Conservation (phyloP, 257 asterid genomes). For the Phtheirospermum japonicum region DNA sequence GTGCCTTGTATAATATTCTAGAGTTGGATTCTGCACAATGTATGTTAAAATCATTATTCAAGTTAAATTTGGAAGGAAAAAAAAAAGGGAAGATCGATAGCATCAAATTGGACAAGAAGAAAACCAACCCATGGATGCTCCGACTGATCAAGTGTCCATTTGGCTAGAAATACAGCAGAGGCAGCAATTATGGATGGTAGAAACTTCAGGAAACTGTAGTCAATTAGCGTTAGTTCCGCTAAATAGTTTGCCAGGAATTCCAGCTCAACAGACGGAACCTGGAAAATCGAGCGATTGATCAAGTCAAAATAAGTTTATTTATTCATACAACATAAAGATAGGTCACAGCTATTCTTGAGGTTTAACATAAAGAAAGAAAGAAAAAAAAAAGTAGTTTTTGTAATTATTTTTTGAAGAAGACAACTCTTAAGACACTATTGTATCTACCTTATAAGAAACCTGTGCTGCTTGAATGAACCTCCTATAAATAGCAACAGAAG, state of each 20-base stretch:
- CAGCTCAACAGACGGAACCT: slow-evolving; percentile 91
- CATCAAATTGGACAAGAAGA: slow-evolving; percentile 29
- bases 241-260: slow-evolving; percentile 91
- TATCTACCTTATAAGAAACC: slow-evolving; percentile 62
- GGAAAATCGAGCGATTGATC: slow-evolving; percentile 31
- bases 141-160: slow-evolving; percentile 97
- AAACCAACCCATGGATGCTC: slow-evolving; percentile 88
- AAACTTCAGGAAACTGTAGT: slow-evolving; percentile 75
- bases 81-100: not conserved
- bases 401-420: not conserved
- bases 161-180: slow-evolving; percentile 87
- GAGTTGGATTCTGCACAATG: slow-evolving; percentile 72
- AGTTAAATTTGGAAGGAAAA: not conserved
- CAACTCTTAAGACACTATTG: not conserved
- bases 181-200: slow-evolving; percentile 94
- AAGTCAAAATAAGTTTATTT: slow-evolving; percentile 25
- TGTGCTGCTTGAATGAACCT: slow-evolving; percentile 99
- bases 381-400: not conserved
- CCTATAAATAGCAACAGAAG: slow-evolving; percentile 45
- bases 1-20: slow-evolving; percentile 78
- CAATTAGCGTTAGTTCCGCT: slow-evolving; percentile 79
- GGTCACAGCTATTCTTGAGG: too few species aligned
- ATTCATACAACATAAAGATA: too few species aligned
- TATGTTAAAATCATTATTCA: slow-evolving; percentile 6
- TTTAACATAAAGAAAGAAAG: too few species aligned